Conservation (phyloP, 441 rosid genomes). For the Mallotus japonicus region DNA sequence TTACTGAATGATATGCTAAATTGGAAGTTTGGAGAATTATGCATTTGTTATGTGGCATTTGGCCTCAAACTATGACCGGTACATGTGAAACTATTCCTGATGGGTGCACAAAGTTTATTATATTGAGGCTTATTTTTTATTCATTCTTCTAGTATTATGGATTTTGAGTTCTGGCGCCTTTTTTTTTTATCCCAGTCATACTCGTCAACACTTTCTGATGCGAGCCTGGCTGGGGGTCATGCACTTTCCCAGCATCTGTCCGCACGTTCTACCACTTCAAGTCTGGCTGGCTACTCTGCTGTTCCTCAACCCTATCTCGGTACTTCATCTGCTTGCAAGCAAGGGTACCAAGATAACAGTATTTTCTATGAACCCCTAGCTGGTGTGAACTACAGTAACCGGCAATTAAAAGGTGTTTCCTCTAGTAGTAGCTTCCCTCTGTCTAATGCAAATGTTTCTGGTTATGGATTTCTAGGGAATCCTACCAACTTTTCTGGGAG, state of each 20-base stretch:
- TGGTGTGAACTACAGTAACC: conserved; percentile 26
- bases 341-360: conserved; percentile 26
- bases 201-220: conserved; percentile 22
- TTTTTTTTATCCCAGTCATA: conserved; percentile 17
- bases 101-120: neutral
- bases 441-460: conserved; percentile 21
- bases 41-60: neutral
- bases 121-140: neutral
- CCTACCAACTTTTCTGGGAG: conserved; percentile 24
- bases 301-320: conserved; percentile 23
- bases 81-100: neutral
- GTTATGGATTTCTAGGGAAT: conserved; percentile 29
- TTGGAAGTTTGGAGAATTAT: no score
- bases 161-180: conserved; percentile 27
- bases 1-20: neutral
- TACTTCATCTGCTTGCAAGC: conserved; percentile 27
- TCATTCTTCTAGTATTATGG: conserved; percentile 18
- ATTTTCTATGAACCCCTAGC: conserved; percentile 26
- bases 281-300: conserved; percentile 24
- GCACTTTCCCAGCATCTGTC: conserved; percentile 24
- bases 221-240: conserved; percentile 17
- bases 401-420: conserved; percentile 20
- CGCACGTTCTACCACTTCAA: conserved; percentile 24
- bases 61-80: neutral
- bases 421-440: conserved; percentile 27